Evolutionary conservation across 2,329 filamentous ascomycete species (phyloP).

Genomic region (Stagonosporopsis rhizophila): DNA sequence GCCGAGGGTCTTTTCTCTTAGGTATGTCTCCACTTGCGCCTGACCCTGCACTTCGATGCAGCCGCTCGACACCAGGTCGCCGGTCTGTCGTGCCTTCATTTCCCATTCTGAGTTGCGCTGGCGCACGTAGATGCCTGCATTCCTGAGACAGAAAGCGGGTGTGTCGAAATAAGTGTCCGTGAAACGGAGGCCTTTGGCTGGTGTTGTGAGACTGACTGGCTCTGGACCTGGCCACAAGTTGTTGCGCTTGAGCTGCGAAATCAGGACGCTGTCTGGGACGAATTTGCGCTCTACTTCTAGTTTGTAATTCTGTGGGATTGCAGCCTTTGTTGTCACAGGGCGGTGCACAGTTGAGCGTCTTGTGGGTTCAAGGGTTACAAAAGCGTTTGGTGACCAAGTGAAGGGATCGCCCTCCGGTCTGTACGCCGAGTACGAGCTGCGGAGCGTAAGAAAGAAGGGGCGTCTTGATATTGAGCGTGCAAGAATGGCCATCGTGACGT

Average conservation of each 20-base stretch:
- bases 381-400: neutral
- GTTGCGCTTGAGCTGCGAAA: neutral
- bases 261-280: neutral
- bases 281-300: conserved; percentile 13
- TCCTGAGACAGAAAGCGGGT: neutral
- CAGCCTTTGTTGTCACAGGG: neutral
- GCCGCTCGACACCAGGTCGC: neutral
- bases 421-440: neutral
- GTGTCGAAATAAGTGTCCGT: conserved; percentile 5
- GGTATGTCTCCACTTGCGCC: neutral
- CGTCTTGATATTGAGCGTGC: neutral
- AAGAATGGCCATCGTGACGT: neutral
- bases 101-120: neutral
- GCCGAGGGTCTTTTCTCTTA: neutral
- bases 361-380: neutral
- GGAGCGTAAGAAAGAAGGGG: neutral
- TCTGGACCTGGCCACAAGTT: neutral
- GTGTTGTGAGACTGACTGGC: neutral
- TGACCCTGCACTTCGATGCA: neutral
- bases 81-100: neutral
- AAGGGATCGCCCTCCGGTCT: neutral
- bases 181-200: neutral
- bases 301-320: too few species aligned
- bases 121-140: neutral
- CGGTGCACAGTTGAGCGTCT: neutral